Conservation (phyloP, 192 early-diverging fungal genomes). For the Linnemannia schmuckeri region DNA sequence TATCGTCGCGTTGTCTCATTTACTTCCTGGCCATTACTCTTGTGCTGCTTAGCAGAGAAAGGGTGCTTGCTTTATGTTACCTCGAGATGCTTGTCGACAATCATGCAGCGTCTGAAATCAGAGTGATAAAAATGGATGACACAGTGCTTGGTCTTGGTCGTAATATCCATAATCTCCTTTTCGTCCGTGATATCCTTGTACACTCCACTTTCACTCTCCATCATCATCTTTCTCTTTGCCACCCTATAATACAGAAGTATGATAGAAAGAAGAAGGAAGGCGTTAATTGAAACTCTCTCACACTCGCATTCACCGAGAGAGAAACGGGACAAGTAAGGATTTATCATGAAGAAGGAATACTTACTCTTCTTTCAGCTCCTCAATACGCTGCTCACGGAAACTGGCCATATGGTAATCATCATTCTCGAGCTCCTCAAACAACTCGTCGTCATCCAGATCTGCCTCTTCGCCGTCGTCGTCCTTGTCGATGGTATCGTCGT, state of each 20-base stretch:
- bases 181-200: constrained; percentile 83
- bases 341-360: constrained; percentile 17
- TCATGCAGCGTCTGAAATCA: constrained; percentile 94
- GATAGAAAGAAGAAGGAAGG: neutral
- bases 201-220: constrained; percentile 77
- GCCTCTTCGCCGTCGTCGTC: constrained; percentile 65
- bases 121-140: constrained; percentile 93
- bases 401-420: constrained; percentile 80
- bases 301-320: too few species aligned
- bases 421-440: constrained; percentile 89
- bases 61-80: constrained; percentile 36
- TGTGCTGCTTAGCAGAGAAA: neutral
- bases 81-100: constrained; percentile 91
- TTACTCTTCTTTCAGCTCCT: constrained; percentile 89
- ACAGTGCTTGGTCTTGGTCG: constrained; percentile 76
- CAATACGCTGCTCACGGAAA: constrained; percentile 87
- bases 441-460: constrained; percentile 76
- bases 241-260: constrained; percentile 61
- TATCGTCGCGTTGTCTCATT: too few species aligned
- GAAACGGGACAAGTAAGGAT: neutral
- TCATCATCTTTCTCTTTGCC: constrained; percentile 69
- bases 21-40: too few species aligned
- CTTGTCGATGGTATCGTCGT: constrained; percentile 41
- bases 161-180: constrained; percentile 86
- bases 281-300: neutral